These are phyloP conservation scores for Ramaria rubella DNA, from an alignment of 768 basidiomycete genomes.

Conservation along the genomic window DNA sequence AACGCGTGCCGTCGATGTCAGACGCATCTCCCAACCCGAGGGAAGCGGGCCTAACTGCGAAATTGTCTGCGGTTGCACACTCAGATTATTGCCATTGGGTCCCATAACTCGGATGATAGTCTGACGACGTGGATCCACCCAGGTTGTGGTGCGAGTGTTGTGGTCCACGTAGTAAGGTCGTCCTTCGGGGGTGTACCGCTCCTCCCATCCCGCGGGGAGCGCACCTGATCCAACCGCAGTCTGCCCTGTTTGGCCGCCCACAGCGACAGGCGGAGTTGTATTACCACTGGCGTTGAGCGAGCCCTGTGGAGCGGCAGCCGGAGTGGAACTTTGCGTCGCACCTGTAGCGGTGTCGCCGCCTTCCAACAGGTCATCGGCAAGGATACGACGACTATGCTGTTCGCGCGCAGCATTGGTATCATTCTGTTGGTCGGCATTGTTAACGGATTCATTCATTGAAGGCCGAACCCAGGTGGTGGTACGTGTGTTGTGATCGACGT, in stretches of 20 bases:
- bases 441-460: conserved; percentile 66
- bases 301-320: conserved; percentile 15
- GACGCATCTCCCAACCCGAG: conserved; percentile 99
- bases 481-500: conserved; percentile 97
- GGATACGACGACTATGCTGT: conserved; percentile 76
- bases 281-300: conserved; percentile 29
- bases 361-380: conserved; percentile 83
- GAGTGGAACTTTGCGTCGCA: conserved; percentile 22
- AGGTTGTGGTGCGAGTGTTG: conserved; percentile 99
- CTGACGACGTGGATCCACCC: conserved; percentile 98
- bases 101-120: conserved; percentile 96
- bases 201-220: conserved; percentile 97
- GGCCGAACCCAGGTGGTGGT: conserved; percentile 98
- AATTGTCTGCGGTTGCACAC: conserved; percentile 90
- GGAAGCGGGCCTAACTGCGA: conserved; percentile 95
- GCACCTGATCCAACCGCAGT: conserved; percentile 79
- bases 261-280: conserved; percentile 23
- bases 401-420: conserved; percentile 84
- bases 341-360: conserved; percentile 41
- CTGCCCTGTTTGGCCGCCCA: conserved; percentile 22
- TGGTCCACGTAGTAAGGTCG: conserved; percentile 99
- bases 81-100: conserved; percentile 80
- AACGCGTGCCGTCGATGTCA: conserved; percentile 94
- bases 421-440: conserved; percentile 60
- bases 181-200: conserved; percentile 96